Evolutionary conservation across 495 filamentous ascomycete species (phyloP), one percentile per base, ranked within the genome.

Genomic region (Diplogelasinospora grovesii): DNA sequence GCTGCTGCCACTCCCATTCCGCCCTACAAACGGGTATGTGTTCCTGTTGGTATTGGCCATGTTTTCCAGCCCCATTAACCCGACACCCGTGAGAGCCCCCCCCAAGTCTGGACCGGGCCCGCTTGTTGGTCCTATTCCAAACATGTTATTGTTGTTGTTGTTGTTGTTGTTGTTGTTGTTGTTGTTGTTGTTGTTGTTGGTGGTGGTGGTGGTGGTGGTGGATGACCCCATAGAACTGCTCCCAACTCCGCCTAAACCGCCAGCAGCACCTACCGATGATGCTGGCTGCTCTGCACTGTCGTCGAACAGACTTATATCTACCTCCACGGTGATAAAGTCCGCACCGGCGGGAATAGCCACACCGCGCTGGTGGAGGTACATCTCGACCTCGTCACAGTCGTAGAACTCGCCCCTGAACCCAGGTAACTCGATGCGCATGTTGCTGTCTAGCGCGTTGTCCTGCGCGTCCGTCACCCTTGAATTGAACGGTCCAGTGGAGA

Each of bases 371-470:
- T 64, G 60, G 13, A 90, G 69, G 56, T 80, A 87, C 8, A 76
- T 65, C 57, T 88, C 81, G 4, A 87, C 77, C 50, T 89, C 85
- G 33, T 77, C 67, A 4, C 80, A 68, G 47, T 88, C 82, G 47
- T 83, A 82, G 71, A 81, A 89, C 35, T 85, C 82, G 16, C 83
- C 81, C 26, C 77, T 68, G 53, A 79, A 70, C 0, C 73, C 75
- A 6, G 65, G 55, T 14, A 68, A 42, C 14, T 49, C 61, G 23
- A 67, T 53, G 23, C 69, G 54, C 62, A 68, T 59, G 45, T 70
- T 59, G 9, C 57, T 55, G 23, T 65, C 60, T 27, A 70, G 39
- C 15, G 39, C 23, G 21, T 38, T 51, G 14, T 54, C 56, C 15
- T 50, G 47, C 30, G 54, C 47, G 1, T 54, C 50, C 1, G 39